These are phyloP conservation scores for Pelagomonas calceolata DNA, from an alignment of 108 stramenopile species.

Conservation along the genomic window DNA sequence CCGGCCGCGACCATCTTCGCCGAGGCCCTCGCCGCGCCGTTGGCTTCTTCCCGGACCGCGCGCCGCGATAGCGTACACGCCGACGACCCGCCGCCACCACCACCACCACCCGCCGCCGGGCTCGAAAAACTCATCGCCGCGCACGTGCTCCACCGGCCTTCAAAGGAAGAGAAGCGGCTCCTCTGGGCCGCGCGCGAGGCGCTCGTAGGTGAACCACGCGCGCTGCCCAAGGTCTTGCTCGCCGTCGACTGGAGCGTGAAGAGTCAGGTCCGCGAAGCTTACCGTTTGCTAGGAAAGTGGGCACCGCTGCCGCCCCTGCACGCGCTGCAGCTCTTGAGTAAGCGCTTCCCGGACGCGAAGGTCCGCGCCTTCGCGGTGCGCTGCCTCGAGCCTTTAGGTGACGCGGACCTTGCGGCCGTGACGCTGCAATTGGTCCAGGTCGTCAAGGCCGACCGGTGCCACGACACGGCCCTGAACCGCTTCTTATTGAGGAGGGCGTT, in stretches of 20 bases:
- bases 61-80: too few species aligned
- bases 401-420: constrained; percentile 21
- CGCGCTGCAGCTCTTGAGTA: constrained; percentile 36
- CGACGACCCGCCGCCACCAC: neutral
- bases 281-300: constrained; percentile 24
- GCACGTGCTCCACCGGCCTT: constrained; percentile 16
- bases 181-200: constrained; percentile 15
- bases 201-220: constrained; percentile 4
- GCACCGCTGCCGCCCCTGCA: constrained; percentile 18
- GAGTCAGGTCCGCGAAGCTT: constrained; percentile 14
- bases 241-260: constrained; percentile 20
- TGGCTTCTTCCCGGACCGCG: too few species aligned
- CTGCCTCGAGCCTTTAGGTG: constrained; percentile 23
- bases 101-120: neutral
- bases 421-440: constrained; percentile 39
- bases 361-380: constrained; percentile 30
- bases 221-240: constrained; percentile 28
- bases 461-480: constrained; percentile 35
- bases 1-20: too few species aligned
- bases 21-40: too few species aligned
- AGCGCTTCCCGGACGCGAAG: constrained; percentile 31
- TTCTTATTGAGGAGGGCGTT: constrained; percentile 34
- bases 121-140: neutral
- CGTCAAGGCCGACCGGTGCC: constrained; percentile 35
- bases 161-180: constrained; percentile 13